Evolutionary conservation across 345 rosid genomes (phyloP), one percentile per base, ranked within the genome.

Genomic region (Syzygium aqueum): DNA sequence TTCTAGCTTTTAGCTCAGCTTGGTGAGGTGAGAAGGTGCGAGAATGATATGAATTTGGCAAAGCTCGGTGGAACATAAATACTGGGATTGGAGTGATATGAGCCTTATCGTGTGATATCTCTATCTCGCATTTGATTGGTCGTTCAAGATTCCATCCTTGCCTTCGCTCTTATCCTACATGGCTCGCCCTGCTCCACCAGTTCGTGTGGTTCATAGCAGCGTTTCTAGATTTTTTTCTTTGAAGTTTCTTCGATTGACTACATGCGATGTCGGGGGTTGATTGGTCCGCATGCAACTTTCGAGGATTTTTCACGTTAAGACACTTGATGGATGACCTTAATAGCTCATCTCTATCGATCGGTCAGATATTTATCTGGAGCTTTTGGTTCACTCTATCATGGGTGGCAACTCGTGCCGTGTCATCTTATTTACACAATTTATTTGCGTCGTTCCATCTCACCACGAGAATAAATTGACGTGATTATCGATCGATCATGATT

Each of bases 51-150:
- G 63, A 2, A 8, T 56, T 56, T 23, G 28, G 28, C 11, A 14
- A 21, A 61, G 50, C 27, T 21, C 53, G 25, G 87, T 6, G 53
- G 56, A 46, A 25, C 53, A 82, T 85, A 87, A 63, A 85, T 82
- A 87, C 37, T 51, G 40, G 33, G 84, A 30, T 7, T 52, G 30
- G 56, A 28, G 56, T 84, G 46, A 30, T 21, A 22, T 54, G 77
- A 56, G 87, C 33, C 77, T 87, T 87, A 87, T 85, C 87, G n/a
- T 59, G 14, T 11, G 51, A 33, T 50, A 87, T 85, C 86, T 50
- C 17, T 86, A 84, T 14, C 88, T 87, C 51, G 14, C 77, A 3
- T 85, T 61, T 85, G 49, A 87, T 86, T 87, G 88, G 84, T 12
- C 5, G 50, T 19, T 3, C 2, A 10, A 27, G 86, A 84, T 87